Evolutionary conservation across 805 yeast species (phyloP).

Genomic region (Myxozyma kluyveri): DNA sequence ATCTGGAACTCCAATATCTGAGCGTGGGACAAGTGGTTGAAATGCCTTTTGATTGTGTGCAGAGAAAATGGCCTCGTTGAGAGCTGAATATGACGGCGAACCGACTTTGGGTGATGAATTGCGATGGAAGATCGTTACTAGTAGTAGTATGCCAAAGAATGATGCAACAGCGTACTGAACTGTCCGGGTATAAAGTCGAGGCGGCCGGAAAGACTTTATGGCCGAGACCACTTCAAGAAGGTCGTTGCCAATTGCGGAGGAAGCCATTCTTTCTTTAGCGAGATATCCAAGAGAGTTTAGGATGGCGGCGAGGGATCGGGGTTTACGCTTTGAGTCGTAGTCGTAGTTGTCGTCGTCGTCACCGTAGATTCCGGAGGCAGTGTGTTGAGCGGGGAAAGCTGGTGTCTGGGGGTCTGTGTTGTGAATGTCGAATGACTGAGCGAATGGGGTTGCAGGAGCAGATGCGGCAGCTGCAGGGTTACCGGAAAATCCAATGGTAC

Average conservation of each 20-base stretch:
- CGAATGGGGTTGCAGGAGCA: not conserved
- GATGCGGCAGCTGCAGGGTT: not conserved
- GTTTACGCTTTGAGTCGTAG: not conserved
- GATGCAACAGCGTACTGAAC: conserved; percentile 21
- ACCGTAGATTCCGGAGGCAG: not conserved
- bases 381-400: not conserved
- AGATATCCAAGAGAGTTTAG: not conserved
- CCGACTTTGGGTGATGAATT: conserved; percentile 5
- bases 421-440: not conserved
- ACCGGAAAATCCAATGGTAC: too few species aligned
- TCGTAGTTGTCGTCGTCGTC: conserved; percentile 2
- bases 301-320: not conserved
- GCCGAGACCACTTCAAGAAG: not conserved
- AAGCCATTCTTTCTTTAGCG: not conserved
- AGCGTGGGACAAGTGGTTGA: conserved; percentile 18
- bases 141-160: conserved; percentile 17
- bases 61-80: conserved; percentile 26
- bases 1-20: conserved; percentile 23
- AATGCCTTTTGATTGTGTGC: conserved; percentile 27
- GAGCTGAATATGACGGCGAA: conserved; percentile 28
- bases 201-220: conserved; percentile 6
- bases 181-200: conserved; percentile 20
- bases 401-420: too few species aligned
- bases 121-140: conserved; percentile 8
- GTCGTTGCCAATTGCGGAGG: not conserved